A percentile compares a stretch with the other conserved stretches of the same genome.
phyloP scores from a whole-genome alignment of 345 rosid genomes.

The Ceriops decandra region DNA sequence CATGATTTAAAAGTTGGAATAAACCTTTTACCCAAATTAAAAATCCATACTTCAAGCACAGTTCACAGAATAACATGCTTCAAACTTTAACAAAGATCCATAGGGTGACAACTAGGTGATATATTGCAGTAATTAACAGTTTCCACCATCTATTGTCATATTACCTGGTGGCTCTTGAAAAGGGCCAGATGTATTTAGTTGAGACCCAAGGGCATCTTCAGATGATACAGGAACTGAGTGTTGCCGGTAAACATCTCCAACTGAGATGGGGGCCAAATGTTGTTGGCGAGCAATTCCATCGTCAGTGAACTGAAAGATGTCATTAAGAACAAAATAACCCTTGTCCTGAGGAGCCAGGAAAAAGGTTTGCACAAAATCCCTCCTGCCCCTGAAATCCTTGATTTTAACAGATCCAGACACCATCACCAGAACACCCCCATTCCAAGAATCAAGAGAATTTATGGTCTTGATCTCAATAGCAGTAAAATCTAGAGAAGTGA shows the following conservation, averaged over 20 bases:
- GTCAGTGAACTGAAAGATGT: constrained; percentile 72
- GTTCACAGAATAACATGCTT: too few species aligned
- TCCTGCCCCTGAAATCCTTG: constrained; percentile 48
- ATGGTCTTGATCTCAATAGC: constrained; percentile 91
- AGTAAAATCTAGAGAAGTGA: constrained; percentile 57
- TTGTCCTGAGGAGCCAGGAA: constrained; percentile 94
- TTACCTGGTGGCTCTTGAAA: constrained; percentile 67
- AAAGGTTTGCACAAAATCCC: constrained; percentile 79
- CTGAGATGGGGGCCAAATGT: constrained; percentile 4
- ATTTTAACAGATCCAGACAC: constrained; percentile 83
- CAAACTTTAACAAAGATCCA: too few species aligned
- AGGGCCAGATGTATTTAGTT: constrained; percentile 44
- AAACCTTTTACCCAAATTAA: too few species aligned
- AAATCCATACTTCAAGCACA: too few species aligned
- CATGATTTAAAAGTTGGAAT: too few species aligned
- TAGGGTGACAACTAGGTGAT: too few species aligned
- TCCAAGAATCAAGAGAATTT: constrained; percentile 81
- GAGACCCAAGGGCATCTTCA: constrained; percentile 47
- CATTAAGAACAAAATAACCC: constrained; percentile 87
- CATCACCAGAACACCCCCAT: constrained; percentile 78
- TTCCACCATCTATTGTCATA: neutral
- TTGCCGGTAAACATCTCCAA: constrained; percentile 23
- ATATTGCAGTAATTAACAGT: too few species aligned
- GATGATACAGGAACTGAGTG: constrained; percentile 35
- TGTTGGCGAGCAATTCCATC: constrained; percentile 49